These are phyloP conservation scores for Fusarium miscanthi DNA, from an alignment of 2,329 filamentous ascomycete genomes.

Conservation along the genomic window DNA sequence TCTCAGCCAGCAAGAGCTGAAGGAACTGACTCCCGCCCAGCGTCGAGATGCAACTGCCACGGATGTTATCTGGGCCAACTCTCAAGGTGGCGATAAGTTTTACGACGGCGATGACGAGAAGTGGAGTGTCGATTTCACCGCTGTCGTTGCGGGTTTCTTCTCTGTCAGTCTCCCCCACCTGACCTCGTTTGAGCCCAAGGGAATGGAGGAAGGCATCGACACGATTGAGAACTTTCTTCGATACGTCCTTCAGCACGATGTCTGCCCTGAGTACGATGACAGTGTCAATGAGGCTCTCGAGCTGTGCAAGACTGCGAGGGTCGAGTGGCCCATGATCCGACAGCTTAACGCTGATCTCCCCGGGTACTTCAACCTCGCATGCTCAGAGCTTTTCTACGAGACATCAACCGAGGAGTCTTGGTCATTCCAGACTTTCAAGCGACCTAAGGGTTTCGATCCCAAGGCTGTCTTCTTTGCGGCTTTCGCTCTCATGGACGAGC, in stretches of 20 bases:
- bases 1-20: constrained; percentile 65
- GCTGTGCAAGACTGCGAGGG: constrained; percentile 73
- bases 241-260: constrained; percentile 85
- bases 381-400: constrained; percentile 72
- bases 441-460: constrained; percentile 56
- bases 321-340: constrained; percentile 72
- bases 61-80: constrained; percentile 65
- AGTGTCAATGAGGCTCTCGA: constrained; percentile 74
- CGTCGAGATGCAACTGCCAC: constrained; percentile 72
- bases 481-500: constrained; percentile 53
- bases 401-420: constrained; percentile 43
- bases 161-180: constrained; percentile 67
- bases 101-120: constrained; percentile 64
- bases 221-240: constrained; percentile 88
- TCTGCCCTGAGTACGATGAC: constrained; percentile 81
- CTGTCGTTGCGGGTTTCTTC: constrained; percentile 82
- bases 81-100: constrained; percentile 57
- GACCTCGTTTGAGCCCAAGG: constrained; percentile 64
- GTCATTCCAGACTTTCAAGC: constrained; percentile 42
- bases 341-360: constrained; percentile 68
- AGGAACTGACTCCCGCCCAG: constrained; percentile 67
- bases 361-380: constrained; percentile 83
- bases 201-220: constrained; percentile 68
- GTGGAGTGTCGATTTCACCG: constrained; percentile 85
- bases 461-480: constrained; percentile 57